A percentile compares a stretch with the other conserved stretches of the same genome.
phyloP scores from a whole-genome alignment of 352 stramenopile species.

The Pythium coloratum region DNA sequence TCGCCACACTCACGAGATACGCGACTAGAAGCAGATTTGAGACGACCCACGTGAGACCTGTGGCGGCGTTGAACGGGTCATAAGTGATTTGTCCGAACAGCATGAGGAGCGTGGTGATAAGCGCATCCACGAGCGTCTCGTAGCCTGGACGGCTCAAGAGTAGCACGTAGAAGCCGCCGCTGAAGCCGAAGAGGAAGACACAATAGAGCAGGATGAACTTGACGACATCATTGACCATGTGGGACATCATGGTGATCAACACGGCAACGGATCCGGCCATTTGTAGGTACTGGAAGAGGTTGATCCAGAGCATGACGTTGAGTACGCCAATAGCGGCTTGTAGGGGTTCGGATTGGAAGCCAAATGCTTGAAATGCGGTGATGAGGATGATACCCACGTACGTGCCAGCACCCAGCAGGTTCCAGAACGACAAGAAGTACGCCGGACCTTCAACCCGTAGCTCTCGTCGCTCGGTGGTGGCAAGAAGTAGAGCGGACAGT shows the following conservation, averaged over 20 bases:
- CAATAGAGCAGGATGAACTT: background rate
- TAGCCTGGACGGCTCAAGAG: too few species aligned
- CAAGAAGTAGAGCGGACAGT: background rate
- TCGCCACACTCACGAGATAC: background rate
- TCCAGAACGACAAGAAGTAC: background rate
- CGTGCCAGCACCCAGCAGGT: background rate
- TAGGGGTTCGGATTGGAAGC: background rate
- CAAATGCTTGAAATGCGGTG: background rate
- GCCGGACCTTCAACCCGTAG: background rate
- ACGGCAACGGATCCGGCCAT: background rate
- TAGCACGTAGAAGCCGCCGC: conserved; percentile 3
- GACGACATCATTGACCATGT: background rate
- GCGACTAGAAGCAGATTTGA: background rate
- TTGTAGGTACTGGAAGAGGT: background rate
- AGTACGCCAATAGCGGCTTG: background rate
- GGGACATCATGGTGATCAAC: background rate
- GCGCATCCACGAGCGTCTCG: background rate
- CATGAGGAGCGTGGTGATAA: background rate
- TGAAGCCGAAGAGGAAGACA: conserved; percentile 1
- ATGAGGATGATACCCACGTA: background rate
- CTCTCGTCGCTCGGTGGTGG: background rate
- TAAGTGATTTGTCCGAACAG: background rate
- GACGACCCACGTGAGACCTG: background rate
- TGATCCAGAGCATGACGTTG: background rate
- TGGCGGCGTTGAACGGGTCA: background rate